Conservation (phyloP, 495 filamentous ascomycete species). For the Haplographium delicatum region DNA sequence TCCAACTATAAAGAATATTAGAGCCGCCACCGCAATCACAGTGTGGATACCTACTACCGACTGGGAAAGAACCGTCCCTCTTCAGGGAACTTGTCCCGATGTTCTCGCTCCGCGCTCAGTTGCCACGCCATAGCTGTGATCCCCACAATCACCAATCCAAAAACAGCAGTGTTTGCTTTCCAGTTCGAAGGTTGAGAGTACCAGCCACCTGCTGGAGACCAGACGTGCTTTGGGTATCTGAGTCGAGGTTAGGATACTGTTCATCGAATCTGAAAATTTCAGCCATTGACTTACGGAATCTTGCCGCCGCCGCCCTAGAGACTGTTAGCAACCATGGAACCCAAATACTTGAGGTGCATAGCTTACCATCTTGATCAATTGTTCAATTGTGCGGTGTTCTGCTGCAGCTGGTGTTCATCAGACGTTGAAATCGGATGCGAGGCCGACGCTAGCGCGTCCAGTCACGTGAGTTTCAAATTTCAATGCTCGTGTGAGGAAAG, state of each 20-base stretch:
- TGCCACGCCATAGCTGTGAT: constrained; percentile 71
- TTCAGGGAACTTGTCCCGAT: constrained; percentile 80
- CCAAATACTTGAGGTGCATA: not conserved
- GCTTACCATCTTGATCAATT: constrained; percentile 38
- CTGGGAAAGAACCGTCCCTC: constrained; percentile 86
- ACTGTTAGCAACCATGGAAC: constrained; percentile 32
- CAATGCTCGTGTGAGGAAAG: constrained; percentile 24
- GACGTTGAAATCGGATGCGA: constrained; percentile 19
- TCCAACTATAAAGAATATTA: constrained; percentile 69
- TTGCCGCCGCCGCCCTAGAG: constrained; percentile 69
- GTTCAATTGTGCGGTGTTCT: constrained; percentile 21
- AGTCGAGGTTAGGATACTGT: no score
- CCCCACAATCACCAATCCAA: constrained; percentile 65
- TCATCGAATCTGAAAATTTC: no score
- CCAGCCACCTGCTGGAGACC: constrained; percentile 98
- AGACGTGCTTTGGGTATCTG: constrained; percentile 98
- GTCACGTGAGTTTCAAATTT: constrained; percentile 6
- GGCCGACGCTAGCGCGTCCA: constrained; percentile 22
- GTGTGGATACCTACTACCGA: constrained; percentile 72
- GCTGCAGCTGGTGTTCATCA: constrained; percentile 12
- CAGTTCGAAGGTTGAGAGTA: constrained; percentile 92
- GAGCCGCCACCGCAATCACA: constrained; percentile 12
- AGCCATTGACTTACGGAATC: constrained; percentile 69
- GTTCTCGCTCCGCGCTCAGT: constrained; percentile 77
- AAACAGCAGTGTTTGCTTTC: constrained; percentile 88